phyloP scores from a whole-genome alignment of 306 rosid genomes.

The Medicago arabica region DNA sequence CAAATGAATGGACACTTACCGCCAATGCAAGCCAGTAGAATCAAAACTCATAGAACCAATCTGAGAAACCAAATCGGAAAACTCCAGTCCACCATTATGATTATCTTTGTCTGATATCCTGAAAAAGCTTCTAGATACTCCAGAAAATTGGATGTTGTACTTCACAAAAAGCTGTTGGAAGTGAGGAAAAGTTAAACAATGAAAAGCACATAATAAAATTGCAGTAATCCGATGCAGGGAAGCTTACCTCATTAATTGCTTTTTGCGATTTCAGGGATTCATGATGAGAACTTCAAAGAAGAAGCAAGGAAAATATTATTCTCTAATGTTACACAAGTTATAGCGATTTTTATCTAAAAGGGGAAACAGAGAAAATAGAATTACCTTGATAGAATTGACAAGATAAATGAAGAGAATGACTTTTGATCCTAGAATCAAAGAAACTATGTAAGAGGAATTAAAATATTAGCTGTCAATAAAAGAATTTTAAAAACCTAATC shows the following conservation, averaged over 20 bases:
- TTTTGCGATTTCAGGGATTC: conserved; percentile 97
- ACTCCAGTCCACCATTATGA: conserved; percentile 56
- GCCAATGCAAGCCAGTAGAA: conserved; percentile 95
- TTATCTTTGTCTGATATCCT: conserved; percentile 65
- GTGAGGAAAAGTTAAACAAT: conserved; percentile 38
- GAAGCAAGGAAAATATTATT: conserved; percentile 43
- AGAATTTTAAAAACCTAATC: conserved; percentile 38
- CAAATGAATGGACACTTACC: conserved; percentile 58
- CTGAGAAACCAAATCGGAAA: conserved; percentile 86
- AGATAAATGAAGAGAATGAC: conserved; percentile 78
- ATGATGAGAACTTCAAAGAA: conserved; percentile 89
- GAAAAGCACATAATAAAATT: conserved; percentile 34
- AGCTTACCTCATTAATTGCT: conserved; percentile 90
- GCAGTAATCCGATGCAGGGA: conserved; percentile 39
- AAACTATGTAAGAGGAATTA: conserved; percentile 45
- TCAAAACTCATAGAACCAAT: conserved; percentile 93
- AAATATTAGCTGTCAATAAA: conserved; percentile 35
- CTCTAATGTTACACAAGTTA: conserved; percentile 27
- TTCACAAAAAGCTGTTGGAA: conserved; percentile 93
- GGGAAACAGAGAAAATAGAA: conserved; percentile 27
- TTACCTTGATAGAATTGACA: conserved; percentile 96
- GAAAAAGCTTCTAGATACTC: conserved; percentile 93
- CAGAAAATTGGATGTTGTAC: conserved; percentile 97
- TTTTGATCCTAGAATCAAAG: conserved; percentile 73
- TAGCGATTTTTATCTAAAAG: conserved; percentile 33